Evolutionary conservation across 1,284 basidiomycete genomes (phyloP), one percentile per base, ranked within the genome.

Genomic region (Trametes sp.): DNA sequence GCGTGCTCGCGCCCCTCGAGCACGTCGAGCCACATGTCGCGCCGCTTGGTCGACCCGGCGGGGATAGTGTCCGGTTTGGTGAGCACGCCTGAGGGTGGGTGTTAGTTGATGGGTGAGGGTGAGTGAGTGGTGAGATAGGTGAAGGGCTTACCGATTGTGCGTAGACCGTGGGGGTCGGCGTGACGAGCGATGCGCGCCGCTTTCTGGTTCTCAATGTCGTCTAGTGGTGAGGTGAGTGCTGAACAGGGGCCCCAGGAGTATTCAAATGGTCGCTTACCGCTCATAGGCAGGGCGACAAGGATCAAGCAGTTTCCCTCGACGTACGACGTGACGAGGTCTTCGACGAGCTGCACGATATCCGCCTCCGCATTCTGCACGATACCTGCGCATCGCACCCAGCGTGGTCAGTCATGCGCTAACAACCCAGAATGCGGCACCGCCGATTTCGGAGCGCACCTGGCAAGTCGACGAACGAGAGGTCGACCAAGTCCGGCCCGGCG

Each of bases 121-220:
- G 8, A 29, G 36, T 4, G 33, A 23, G 35, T 52, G 33, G 45
- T 19, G 2, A 49, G 11, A 33, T 1, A 23, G 14, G 24, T n/a
- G 7, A 24, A 13, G 9, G n/a, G 50, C 59, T 4, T 54, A 86
- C 88, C 87, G 54, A 90, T 88, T 0, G 87, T 90, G 19, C 88
- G 80, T 24, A 76, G 66, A 5, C 87, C 87, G 0, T 71, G 59
- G 0, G 82, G 80, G 69, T 90, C 88, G 1, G 76, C 83, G 2
- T 79, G 74, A 58, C 74, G 79, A 0, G 87, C 89, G 0, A 90
- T 74, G 2, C 69, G 76, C 0, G 86, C 77, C 0, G 88, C 86
- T 60, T 78, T 78, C 65, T 89, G 87, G 65, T 88, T 90, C 58
- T 89, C 82, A 21, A 88, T 83, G 49, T 90, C 88, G 50, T 89